phyloP scores from a whole-genome alignment of 768 basidiomycete species.

The Artomyces pyxidatus region DNA sequence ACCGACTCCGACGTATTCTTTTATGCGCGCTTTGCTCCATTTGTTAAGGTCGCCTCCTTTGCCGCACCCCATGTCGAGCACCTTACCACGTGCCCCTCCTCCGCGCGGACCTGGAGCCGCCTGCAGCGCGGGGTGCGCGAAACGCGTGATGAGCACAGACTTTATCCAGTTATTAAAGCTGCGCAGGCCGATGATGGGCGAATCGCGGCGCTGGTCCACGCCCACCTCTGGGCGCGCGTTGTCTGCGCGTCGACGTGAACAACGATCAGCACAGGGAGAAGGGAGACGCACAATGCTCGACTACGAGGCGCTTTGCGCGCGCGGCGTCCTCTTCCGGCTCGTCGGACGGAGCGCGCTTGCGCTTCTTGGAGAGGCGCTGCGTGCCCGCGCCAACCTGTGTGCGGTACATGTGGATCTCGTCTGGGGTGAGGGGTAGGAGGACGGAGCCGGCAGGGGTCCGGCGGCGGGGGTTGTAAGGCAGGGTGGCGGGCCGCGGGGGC shows the following conservation, averaged over 20 bases:
- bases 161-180: slow-evolving; percentile 99
- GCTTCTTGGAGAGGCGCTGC: slow-evolving; percentile 22
- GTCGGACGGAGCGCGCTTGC: slow-evolving; percentile 18
- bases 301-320: slow-evolving; percentile 49
- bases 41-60: slow-evolving; percentile 97
- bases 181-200: slow-evolving; percentile 94
- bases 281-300: slow-evolving; percentile 64
- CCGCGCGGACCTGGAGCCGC: slow-evolving; percentile 20
- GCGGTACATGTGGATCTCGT: slow-evolving; percentile 17
- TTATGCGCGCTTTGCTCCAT: slow-evolving; percentile 83
- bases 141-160: slow-evolving; percentile 89
- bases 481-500: slow-evolving; percentile 15
- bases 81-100: slow-evolving; percentile 48
- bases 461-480: slow-evolving; percentile 16
- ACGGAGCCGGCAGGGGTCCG: slow-evolving; percentile 22
- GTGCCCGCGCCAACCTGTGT: slow-evolving; percentile 25
- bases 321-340: slow-evolving; percentile 21
- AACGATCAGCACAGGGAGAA: background rate
- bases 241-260: slow-evolving; percentile 39
- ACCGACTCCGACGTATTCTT: slow-evolving; percentile 80
- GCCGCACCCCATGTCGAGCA: slow-evolving; percentile 97
- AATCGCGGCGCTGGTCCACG: slow-evolving; percentile 71
- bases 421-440: slow-evolving; percentile 15
- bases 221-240: slow-evolving; percentile 92
- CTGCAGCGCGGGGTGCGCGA: slow-evolving; percentile 62